These are phyloP conservation scores for Fusarium sp. DNA, from an alignment of 2,329 filamentous ascomycete genomes.

Conservation along the genomic window DNA sequence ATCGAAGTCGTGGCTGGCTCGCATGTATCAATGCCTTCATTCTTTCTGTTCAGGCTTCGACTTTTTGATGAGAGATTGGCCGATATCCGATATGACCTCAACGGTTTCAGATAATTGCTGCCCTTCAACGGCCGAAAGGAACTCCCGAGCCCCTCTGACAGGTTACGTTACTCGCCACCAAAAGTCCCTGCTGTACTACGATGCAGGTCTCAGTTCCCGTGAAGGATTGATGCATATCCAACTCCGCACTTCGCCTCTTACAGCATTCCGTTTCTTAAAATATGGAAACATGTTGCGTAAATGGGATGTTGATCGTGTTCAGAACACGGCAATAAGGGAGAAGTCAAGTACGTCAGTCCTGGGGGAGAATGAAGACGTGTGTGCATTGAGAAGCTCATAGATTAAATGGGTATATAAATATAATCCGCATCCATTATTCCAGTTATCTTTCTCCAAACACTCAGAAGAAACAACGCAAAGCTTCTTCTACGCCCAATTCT, in stretches of 20 bases:
- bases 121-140: neutral
- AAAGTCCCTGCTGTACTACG: neutral
- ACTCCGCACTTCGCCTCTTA: neutral
- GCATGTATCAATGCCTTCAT: neutral
- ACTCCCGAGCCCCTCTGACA: neutral
- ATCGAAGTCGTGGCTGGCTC: neutral
- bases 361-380: neutral
- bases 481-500: neutral
- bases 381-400: neutral
- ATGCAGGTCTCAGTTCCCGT: neutral
- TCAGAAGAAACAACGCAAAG: neutral
- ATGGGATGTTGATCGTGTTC: neutral
- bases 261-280: neutral
- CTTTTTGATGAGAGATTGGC: fast-evolving
- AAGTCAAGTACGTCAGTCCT: neutral
- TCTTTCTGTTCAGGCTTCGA: fast-evolving
- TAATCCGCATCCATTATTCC: too few relatives aligned
- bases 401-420: neutral
- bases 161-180: too few relatives aligned
- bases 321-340: fast-evolving
- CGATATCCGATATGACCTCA: conserved; percentile 14
- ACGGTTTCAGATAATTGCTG: neutral
- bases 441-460: too few relatives aligned
- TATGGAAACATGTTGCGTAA: neutral
- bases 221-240: neutral